These are phyloP conservation scores for Chimonanthus praecox DNA, from an alignment of 164 flowering plant species.

Conservation along the genomic window DNA sequence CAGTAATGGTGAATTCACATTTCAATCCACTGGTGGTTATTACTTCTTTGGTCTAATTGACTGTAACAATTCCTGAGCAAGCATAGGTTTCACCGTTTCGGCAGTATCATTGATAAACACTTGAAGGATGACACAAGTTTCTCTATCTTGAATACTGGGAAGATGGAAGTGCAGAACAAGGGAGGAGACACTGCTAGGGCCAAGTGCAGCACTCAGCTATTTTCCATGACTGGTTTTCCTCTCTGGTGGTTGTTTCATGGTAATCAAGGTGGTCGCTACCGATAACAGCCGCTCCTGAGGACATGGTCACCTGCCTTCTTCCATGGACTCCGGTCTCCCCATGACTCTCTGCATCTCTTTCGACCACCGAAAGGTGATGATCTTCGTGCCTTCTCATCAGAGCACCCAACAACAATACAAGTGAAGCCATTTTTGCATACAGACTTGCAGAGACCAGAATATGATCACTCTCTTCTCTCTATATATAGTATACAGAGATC, in stretches of 20 bases:
- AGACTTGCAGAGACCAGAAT: background rate
- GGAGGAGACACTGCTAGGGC: constrained; percentile 2
- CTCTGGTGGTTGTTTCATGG: background rate
- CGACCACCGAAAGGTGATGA: background rate
- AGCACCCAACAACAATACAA: constrained; percentile 31
- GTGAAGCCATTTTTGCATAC: constrained; percentile 27
- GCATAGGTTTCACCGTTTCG: no score
- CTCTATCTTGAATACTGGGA: background rate
- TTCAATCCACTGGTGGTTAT: no score
- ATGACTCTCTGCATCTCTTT: background rate
- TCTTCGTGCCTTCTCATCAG: constrained; percentile 8
- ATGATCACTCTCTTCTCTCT: constrained; percentile 5
- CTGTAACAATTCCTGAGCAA: no score
- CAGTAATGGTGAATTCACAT: no score
- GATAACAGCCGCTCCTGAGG: background rate
- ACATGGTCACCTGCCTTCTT: background rate
- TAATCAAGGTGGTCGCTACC: background rate
- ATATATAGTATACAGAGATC: background rate
- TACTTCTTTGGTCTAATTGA: no score
- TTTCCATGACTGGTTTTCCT: constrained; percentile 14
- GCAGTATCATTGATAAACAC: no score
- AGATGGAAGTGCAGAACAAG: background rate
- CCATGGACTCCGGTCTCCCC: background rate
- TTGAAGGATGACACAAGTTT: no score
- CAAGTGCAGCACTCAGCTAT: constrained; percentile 17